Evolutionary conservation across 257 asterid genomes (phyloP), one percentile per base, ranked within the genome.

Genomic region (Solanum paucissectum): DNA sequence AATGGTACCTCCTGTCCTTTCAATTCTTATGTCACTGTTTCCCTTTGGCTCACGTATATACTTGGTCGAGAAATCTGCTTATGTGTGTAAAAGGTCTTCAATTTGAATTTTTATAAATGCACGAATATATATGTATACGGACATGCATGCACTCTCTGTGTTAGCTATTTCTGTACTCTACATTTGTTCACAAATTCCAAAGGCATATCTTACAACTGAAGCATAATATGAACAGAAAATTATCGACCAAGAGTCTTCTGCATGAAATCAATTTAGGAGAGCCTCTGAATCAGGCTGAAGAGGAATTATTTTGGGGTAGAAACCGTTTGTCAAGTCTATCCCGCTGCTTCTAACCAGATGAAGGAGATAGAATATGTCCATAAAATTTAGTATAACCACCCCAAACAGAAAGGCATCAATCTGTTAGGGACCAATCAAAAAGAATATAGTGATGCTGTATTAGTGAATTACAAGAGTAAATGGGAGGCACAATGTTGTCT

Each of bases 1-100:
- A 73, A 89, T 33, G 97, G 96, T 93, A 91, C 73, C 36, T 21
- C 46, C 44, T 34, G 32, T 79, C 75, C 13, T 64, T 73, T 68
- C 87, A n/a, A 14, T 37, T 16, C 42, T 81, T 49, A 18, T 29
- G 42, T 32, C 42, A 32, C 85, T 82, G 83, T 82, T 82, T 81
- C 40, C 68, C 64, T 49, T 82, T 82, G 68, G 29, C 85, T 49
- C 29, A 82, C 32, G 69, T 33, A 27, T 82, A 18, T 49, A 82
- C 32, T 12, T 46, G 85, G 42, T 27, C 9, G 29, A 49, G 69
- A 46, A 18, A 49, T 81, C 68, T 46, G 66, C 52, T 27, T 49
- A 8, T 44, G 42, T 29, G 69, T 52, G 42, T 49, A 18, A 62
- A 49, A 29, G 34, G 85, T 46, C 38, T 27, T 79, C 69, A 81